phyloP scores from a whole-genome alignment of 768 basidiomycete genomes.

The Lactarius hatsudake region DNA sequence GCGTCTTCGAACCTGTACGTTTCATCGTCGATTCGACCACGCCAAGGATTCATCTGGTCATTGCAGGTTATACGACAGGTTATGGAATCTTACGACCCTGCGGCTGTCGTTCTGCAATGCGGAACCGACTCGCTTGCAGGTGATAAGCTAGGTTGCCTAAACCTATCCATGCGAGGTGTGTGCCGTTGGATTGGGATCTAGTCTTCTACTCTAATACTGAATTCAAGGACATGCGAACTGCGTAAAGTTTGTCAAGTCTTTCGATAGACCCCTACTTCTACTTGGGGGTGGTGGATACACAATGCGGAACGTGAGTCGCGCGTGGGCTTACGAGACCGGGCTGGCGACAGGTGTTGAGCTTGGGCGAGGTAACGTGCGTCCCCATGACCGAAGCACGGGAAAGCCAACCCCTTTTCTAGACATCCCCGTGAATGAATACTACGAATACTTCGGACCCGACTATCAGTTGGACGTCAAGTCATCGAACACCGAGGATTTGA shows the following conservation, averaged over 20 bases:
- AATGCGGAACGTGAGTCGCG: constrained; percentile 93
- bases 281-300: constrained; percentile 98
- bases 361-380: constrained; percentile 56
- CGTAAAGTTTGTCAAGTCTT: constrained; percentile 94
- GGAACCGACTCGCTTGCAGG: constrained; percentile 96
- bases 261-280: constrained; percentile 89
- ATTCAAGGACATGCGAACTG: constrained; percentile 91
- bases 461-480: constrained; percentile 93
- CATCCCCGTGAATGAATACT: constrained; percentile 98
- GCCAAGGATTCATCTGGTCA: constrained; percentile 1
- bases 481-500: constrained; percentile 94
- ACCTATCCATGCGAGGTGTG: constrained; percentile 90
- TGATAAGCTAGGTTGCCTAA: constrained; percentile 93
- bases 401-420: constrained; percentile 46
- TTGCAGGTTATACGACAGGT: constrained; percentile 85
- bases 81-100: constrained; percentile 92
- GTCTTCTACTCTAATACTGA: not conserved
- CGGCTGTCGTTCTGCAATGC: constrained; percentile 94
- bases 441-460: constrained; percentile 98
- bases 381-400: constrained; percentile 1
- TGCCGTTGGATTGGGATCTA: not conserved
- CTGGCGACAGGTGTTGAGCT: constrained; percentile 97
- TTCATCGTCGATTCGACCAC: not conserved
- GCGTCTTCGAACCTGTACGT: constrained; percentile 90
- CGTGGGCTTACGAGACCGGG: constrained; percentile 98